Conservation (phyloP, 129 eudicot genomes). For the carrot (Daucus carota) region DNA sequence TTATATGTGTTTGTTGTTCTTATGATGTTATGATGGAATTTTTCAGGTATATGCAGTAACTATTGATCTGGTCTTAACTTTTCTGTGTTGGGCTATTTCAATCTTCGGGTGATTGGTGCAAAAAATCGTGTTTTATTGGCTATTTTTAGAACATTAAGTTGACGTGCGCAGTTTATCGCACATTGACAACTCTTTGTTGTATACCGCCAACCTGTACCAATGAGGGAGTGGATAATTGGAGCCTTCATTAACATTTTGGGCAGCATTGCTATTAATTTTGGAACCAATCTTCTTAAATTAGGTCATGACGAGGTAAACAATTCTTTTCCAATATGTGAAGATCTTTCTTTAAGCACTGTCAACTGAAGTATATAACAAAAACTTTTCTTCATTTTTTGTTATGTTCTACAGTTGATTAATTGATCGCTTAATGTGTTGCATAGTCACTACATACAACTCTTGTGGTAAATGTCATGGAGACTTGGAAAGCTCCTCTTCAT, state of each 20-base stretch:
- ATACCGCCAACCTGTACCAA: constrained; percentile 27
- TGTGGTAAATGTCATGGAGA: neutral
- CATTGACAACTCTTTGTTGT: constrained; percentile 1
- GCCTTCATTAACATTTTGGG: constrained; percentile 93
- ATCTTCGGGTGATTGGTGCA: constrained; percentile 22
- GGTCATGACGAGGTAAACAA: constrained; percentile 81
- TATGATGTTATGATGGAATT: neutral
- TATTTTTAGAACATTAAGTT: constrained; percentile 7
- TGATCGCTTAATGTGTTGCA: neutral
- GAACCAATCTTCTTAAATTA: constrained; percentile 94
- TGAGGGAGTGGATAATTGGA: constrained; percentile 99
- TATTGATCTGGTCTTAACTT: neutral
- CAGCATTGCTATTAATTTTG: constrained; percentile 91
- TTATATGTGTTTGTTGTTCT: neutral
- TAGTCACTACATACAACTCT: neutral
- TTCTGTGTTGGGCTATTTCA: neutral
- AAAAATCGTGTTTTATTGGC: constrained; percentile 20
- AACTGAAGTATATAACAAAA: neutral
- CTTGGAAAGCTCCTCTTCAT: too few relatives aligned
- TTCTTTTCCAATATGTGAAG: neutral
- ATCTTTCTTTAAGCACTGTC: neutral
- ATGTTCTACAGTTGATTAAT: neutral
- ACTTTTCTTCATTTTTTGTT: neutral
- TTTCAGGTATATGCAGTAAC: constrained; percentile 8
- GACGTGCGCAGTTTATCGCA: constrained; percentile 5